Evolutionary conservation across 768 basidiomycete genomes (phyloP).

Genomic region (Dioszegia crocea): DNA sequence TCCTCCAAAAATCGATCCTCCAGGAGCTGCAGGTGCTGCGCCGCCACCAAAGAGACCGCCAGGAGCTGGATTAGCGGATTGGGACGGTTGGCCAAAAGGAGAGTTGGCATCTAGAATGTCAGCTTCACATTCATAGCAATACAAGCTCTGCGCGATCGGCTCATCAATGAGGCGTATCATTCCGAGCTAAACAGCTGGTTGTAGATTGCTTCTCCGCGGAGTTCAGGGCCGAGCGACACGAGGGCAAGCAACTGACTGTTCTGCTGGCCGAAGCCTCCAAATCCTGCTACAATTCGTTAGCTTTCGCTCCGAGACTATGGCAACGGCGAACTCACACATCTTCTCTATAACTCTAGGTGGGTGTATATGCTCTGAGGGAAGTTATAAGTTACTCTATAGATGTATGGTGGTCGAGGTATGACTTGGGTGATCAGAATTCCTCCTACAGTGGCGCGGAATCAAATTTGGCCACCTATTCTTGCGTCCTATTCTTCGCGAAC

Average conservation of each 20-base stretch:
- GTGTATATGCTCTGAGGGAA: not conserved
- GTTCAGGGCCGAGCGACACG: not conserved
- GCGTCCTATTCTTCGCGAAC: not conserved
- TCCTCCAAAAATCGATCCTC: not conserved
- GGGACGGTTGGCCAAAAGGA: constrained; percentile 12
- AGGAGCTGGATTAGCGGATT: constrained; percentile 10
- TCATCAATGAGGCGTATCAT: too few relatives aligned
- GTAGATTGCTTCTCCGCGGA: not conserved
- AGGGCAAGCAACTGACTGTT: constrained; percentile 16
- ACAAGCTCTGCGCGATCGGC: too few relatives aligned
- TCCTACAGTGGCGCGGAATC: not conserved
- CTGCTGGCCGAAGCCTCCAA: constrained; percentile 36
- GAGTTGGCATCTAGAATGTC: not conserved
- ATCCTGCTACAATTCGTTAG: constrained; percentile 28
- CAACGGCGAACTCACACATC: constrained; percentile 20
- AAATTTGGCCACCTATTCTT: constrained; percentile 2
- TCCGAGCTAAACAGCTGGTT: too few relatives aligned
- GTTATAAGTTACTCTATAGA: not conserved
- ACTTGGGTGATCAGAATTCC: not conserved
- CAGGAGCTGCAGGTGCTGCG: not conserved
- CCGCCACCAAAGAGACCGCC: constrained; percentile 24
- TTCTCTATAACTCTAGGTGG: not conserved
- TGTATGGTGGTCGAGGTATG: not conserved
- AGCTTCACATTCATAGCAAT: too few relatives aligned
- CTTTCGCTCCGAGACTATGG: not conserved